Conservation (phyloP, 441 rosid species). For the Biscutella auriculata region DNA sequence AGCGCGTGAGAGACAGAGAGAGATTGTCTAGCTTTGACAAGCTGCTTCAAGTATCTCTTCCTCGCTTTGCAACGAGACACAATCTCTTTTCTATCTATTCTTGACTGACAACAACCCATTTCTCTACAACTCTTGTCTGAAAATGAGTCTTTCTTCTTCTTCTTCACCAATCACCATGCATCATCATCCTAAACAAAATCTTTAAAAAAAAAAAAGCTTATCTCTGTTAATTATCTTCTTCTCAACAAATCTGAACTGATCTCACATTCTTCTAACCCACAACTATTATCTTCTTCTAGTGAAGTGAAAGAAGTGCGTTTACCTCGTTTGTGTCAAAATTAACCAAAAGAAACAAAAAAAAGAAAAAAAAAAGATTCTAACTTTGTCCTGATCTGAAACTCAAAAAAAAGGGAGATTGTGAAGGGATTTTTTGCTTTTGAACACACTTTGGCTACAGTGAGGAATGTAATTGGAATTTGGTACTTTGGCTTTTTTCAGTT, state of each 20-base stretch:
- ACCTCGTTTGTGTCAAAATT: conserved; percentile 25
- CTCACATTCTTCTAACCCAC: background rate
- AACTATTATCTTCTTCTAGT: conserved; percentile 2
- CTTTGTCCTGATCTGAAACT: conserved; percentile 26
- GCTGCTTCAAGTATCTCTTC: conserved; percentile 72
- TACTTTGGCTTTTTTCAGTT: conserved; percentile 4
- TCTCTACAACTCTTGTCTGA: conserved; percentile 4
- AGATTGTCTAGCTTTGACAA: conserved; percentile 68
- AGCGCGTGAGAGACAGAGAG: conserved; percentile 73
- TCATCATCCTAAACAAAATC: background rate
- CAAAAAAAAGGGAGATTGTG: background rate
- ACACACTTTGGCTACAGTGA: conserved; percentile 11
- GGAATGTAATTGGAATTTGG: conserved; percentile 23
- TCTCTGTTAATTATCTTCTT: background rate
- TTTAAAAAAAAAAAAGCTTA: too few species aligned
- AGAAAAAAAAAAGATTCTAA: conserved; percentile 13
- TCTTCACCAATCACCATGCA: conserved; percentile 19
- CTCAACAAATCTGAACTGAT: conserved; percentile 8
- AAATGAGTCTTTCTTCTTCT: conserved; percentile 2
- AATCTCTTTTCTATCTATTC: conserved; percentile 62
- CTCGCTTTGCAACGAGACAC: conserved; percentile 86
- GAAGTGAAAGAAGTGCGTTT: conserved; percentile 16
- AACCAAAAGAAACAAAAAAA: background rate
- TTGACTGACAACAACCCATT: conserved; percentile 87
- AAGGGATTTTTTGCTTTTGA: conserved; percentile 1